Evolutionary conservation across 345 rosid species (phyloP).

Genomic region (Camelina hispida): DNA sequence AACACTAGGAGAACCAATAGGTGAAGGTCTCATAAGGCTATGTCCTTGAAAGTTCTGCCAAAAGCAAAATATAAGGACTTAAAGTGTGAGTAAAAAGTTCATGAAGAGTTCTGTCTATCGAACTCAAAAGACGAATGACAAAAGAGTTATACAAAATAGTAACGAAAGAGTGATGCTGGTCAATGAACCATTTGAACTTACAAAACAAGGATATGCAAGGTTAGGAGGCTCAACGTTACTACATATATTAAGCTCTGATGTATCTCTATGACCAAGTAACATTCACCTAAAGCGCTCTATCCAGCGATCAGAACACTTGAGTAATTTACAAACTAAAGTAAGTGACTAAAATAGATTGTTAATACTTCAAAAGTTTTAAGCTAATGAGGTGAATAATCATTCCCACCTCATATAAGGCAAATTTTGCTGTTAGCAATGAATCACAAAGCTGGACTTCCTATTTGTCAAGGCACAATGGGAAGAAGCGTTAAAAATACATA

Average conservation of each 20-base stretch:
- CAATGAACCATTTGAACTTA: slow-evolving; percentile 7
- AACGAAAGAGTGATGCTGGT: too few relatives aligned
- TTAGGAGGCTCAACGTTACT: neutral
- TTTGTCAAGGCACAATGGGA: too few relatives aligned
- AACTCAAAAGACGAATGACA: neutral
- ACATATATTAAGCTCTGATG: slow-evolving; percentile 1
- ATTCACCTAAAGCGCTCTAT: slow-evolving; percentile 10
- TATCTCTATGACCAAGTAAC: neutral
- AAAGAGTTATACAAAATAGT: neutral
- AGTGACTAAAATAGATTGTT: neutral
- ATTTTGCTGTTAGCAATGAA: neutral
- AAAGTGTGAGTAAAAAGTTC: slow-evolving; percentile 9
- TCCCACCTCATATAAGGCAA: neutral
- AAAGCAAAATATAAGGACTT: slow-evolving; percentile 11
- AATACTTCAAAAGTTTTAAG: neutral
- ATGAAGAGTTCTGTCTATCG: neutral
- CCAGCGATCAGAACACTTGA: slow-evolving; percentile 9
- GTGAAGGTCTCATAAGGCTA: slow-evolving; percentile 62
- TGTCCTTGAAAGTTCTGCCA: slow-evolving; percentile 80
- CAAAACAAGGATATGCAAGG: neutral
- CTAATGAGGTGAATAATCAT: neutral
- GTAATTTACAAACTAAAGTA: too few relatives aligned
- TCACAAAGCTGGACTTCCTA: too few relatives aligned
- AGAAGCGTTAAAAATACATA: slow-evolving; percentile 42
- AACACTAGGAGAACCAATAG: slow-evolving; percentile 57